Base-by-base conservation (phyloP, 306 rosid genomes). In the Sphenostylis stenocarpa region DNA sequence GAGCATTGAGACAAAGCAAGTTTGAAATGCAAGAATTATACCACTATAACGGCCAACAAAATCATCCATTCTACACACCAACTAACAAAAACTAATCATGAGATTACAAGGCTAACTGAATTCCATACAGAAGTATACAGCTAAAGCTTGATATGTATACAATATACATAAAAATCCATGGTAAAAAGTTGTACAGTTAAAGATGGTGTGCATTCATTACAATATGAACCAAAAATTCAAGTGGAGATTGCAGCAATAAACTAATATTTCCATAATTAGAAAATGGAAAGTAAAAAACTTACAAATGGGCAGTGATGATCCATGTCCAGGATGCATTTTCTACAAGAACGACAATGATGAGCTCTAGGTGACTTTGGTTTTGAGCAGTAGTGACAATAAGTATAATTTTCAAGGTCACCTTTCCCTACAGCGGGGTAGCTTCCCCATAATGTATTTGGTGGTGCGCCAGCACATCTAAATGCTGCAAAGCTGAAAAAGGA, bases 291-390 rank as follows among this genome's bases (percentile, higher is more conserved):
- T 34, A 34, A 67, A n/a, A 68, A 57, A 89, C 97, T 90, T 86
- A 95, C 98, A 87, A 95, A 95, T 69, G 98, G 98, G 81, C 98
- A 95, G 78, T 95, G 97, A 83, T 95, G 98, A 91, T 95, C 98
- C 98, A 92, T 95, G 87, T 95, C 98, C 83, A 88, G 67, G 52
- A 92, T 80, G 67, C 98, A 95, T 84, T 79, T 87, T 80, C 88
- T 84, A 64, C 98, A 95, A 19, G 98, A 85, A 58, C 90, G 92
- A 52, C 98, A 95, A 81, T 95, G 98, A 85, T 95, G 98, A 73
- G 92, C 73, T 77, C 97, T 83, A 17, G 93, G 97, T 70, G 97
- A 85, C 92, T 95, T 95, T n/a, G 98, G 98, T 79, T 84, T 90
- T 23, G 88, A 87, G 89, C 98, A 95, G 82, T 84, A 84, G 73